A percentile compares a stretch with the other conserved stretches of the same genome.
Evolutionary conservation across 2,329 filamentous ascomycete genomes (phyloP).

Genomic region (Phialocephala sp.): DNA sequence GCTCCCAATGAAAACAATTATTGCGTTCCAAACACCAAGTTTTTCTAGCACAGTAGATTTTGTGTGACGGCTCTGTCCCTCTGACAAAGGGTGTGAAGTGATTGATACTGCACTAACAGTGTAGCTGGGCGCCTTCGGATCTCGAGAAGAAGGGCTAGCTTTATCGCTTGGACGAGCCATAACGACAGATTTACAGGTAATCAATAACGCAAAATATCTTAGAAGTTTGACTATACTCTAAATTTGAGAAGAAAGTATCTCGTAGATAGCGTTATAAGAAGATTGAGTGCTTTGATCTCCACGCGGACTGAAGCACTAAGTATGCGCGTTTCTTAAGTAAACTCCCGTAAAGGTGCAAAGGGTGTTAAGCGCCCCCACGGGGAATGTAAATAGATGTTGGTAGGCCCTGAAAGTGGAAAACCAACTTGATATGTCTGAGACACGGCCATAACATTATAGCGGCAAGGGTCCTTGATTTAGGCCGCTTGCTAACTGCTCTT

Average conservation of each 20-base stretch:
- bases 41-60: conserved; percentile 4
- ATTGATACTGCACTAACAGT: conserved; percentile 2
- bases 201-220: neutral
- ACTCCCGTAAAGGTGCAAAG: neutral
- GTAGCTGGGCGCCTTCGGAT: neutral
- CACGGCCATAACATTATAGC: neutral
- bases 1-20: conserved; percentile 9
- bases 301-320: neutral
- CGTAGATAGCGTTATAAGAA: no score
- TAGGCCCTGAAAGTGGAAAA: neutral
- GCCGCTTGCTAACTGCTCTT: neutral
- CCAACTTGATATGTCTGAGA: neutral
- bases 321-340: neutral
- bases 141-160: neutral
- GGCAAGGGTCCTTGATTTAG: neutral
- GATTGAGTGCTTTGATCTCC: no score
- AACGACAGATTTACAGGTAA: neutral
- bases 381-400: neutral
- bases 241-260: no score
- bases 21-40: conserved; percentile 3
- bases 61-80: no score
- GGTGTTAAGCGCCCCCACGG: neutral
- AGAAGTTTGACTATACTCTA: no score
- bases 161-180: conserved; percentile 1
- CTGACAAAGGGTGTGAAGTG: neutral